These are phyloP conservation scores for Gremmenia infestans DNA, from an alignment of 2,329 filamentous ascomycete species.

Conservation along the genomic window DNA sequence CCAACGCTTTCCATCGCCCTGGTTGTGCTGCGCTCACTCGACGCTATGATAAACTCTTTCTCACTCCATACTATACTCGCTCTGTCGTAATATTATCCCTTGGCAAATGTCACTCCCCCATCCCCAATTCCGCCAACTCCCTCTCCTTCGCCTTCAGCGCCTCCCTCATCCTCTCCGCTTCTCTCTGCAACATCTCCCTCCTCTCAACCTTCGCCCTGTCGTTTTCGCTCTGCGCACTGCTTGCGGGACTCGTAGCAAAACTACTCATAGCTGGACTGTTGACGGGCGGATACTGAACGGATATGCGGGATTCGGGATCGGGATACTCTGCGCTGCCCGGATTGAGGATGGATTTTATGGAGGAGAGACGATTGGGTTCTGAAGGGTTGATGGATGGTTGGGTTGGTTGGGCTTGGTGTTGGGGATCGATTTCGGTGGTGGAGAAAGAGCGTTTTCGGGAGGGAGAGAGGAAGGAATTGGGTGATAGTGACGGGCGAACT, in stretches of 20 bases:
- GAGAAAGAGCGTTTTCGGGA: conserved; percentile 66
- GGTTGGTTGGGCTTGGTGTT: conserved; percentile 11
- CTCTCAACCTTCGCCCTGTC: conserved; percentile 55
- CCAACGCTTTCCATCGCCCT: too few relatives aligned
- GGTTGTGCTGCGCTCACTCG: too few relatives aligned
- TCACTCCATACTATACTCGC: too few relatives aligned
- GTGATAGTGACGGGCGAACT: conserved; percentile 53
- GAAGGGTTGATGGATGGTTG: conserved; percentile 35
- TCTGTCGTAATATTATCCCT: too few relatives aligned
- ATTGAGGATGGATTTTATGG: conserved; percentile 73
- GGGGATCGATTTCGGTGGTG: conserved; percentile 48
- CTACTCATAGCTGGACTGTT: conserved; percentile 13
- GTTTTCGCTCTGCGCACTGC: conserved; percentile 37
- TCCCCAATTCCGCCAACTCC: conserved; percentile 27
- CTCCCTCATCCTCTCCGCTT: conserved; percentile 66
- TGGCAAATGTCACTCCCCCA: conserved; percentile 1
- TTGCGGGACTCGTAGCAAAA: conserved; percentile 32
- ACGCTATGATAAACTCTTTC: too few relatives aligned
- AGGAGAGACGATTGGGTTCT: conserved; percentile 58
- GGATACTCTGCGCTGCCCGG: conserved; percentile 34
- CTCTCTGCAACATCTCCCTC: conserved; percentile 60
- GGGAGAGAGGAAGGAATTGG: conserved; percentile 54
- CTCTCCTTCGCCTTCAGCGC: conserved; percentile 29
- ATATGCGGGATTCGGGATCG: conserved; percentile 11
- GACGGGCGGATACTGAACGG: conserved; percentile 8